phyloP scores from a whole-genome alignment of 139 green algal genomes.

The Chlamydomonas sphaeroides region DNA sequence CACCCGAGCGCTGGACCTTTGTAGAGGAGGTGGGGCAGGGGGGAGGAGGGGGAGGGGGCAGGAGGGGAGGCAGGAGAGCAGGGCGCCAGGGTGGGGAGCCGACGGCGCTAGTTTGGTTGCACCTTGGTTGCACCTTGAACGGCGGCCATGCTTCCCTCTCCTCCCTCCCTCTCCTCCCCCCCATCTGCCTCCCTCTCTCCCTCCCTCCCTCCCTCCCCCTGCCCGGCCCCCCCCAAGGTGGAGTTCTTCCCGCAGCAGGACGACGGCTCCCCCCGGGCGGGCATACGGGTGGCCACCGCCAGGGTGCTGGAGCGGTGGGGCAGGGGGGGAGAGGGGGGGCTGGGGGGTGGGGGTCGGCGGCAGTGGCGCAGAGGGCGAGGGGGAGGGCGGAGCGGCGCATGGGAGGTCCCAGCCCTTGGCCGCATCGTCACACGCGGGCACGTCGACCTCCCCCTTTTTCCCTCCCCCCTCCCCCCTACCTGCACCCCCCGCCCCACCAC shows the following conservation, averaged over 20 bases:
- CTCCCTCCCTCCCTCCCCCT: not conserved
- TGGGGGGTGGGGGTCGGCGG: no score
- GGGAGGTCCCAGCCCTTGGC: no score
- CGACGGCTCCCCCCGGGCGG: not conserved
- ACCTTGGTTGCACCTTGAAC: no score
- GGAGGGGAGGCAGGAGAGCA: not conserved
- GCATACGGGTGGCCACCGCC: not conserved
- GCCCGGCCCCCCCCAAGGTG: not conserved
- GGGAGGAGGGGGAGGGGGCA: not conserved
- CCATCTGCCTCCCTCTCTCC: not conserved
- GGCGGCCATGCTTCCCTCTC: not conserved
- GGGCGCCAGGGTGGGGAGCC: no score
- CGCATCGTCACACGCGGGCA: no score
- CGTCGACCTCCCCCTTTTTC: not conserved
- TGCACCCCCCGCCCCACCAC: no score
- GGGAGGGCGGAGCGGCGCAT: no score
- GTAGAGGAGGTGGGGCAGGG: conserved; percentile 3
- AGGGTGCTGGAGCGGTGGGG: conserved; percentile 26
- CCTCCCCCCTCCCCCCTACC: not conserved
- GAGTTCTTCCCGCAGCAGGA: conserved; percentile 4
- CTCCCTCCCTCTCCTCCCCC: not conserved
- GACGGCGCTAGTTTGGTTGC: no score
- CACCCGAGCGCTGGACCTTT: conserved; percentile 32
- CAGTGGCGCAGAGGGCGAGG: not conserved
- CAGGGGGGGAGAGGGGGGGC: no score